Percentiles rank a stretch among this genome's conserved stretches.
These are phyloP conservation scores for Brettanomyces nanus DNA, from an alignment of 805 yeast genomes.

Conservation along the genomic window DNA sequence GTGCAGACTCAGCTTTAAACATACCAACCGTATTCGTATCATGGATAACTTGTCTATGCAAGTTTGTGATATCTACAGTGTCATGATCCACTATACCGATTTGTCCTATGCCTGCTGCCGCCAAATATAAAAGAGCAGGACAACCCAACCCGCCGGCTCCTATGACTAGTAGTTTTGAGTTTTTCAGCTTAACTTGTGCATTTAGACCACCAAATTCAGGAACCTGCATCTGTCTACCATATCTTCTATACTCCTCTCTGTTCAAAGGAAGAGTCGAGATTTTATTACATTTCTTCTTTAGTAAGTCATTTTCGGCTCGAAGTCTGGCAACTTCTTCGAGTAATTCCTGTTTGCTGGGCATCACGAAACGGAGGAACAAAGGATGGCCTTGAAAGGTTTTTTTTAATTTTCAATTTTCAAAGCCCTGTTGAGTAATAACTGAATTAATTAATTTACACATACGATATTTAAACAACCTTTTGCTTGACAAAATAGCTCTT, in stretches of 20 bases:
- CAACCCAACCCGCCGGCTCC: slow-evolving; percentile 98
- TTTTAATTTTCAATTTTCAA: too few species aligned
- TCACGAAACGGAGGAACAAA: too few species aligned
- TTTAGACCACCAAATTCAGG: slow-evolving; percentile 54
- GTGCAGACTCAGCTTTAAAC: slow-evolving; percentile 77
- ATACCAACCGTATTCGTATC: slow-evolving; percentile 56
- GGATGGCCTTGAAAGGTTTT: too few species aligned
- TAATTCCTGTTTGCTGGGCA: too few species aligned
- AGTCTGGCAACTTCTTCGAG: too few species aligned
- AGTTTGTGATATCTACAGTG: slow-evolving; percentile 70
- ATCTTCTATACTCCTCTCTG: slow-evolving; percentile 66
- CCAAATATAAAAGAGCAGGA: slow-evolving; percentile 77
- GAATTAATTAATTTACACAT: too few species aligned
- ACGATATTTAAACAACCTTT: slow-evolving; percentile 51
- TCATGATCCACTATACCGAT: slow-evolving; percentile 89
- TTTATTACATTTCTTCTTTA: background rate
- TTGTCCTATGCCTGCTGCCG: slow-evolving; percentile 81
- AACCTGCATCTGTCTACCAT: slow-evolving; percentile 94
- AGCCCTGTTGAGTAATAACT: too few species aligned
- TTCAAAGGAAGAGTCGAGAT: slow-evolving; percentile 17
- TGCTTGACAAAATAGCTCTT: slow-evolving; percentile 74
- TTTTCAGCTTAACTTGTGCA: slow-evolving; percentile 53
- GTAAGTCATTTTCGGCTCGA: background rate
- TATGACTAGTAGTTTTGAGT: slow-evolving; percentile 58
- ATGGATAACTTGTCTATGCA: slow-evolving; percentile 87